Conservation (phyloP, 2,329 filamentous ascomycete species). For the Phyllosticta citrichinensis region DNA sequence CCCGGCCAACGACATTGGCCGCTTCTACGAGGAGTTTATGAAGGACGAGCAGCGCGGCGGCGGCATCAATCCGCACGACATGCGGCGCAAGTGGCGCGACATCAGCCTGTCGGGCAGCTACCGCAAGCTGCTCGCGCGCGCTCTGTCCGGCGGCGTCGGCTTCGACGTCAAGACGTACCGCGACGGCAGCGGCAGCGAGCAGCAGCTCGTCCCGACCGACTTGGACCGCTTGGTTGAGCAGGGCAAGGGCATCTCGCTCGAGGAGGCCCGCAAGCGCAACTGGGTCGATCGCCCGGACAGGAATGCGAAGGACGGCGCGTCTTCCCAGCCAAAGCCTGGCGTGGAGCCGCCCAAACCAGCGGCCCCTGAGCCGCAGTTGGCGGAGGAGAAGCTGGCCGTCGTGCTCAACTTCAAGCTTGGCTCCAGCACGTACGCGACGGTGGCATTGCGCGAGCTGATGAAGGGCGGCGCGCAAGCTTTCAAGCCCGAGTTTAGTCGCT, state of each 20-base stretch:
- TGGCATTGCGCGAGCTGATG: slow-evolving; percentile 71
- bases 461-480: slow-evolving; percentile 54
- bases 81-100: slow-evolving; percentile 79
- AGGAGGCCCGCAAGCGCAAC: neutral
- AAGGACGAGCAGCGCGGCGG: slow-evolving; percentile 60
- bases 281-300: neutral
- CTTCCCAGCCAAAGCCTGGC: neutral
- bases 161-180: slow-evolving; percentile 50
- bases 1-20: slow-evolving; percentile 71
- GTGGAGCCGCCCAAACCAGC: slow-evolving; percentile 4
- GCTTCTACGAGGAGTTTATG: slow-evolving; percentile 85
- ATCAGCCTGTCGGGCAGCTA: slow-evolving; percentile 84
- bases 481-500: slow-evolving; percentile 44
- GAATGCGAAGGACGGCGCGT: slow-evolving; percentile 13
- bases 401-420: slow-evolving; percentile 66
- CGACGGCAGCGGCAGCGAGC: slow-evolving; percentile 43
- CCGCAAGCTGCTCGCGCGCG: slow-evolving; percentile 68
- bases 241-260: slow-evolving; percentile 23
- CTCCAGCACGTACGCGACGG: slow-evolving; percentile 74
- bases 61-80: slow-evolving; percentile 67
- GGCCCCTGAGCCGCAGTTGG: slow-evolving; percentile 6
- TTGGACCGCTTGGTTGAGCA: slow-evolving; percentile 53
- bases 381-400: slow-evolving; percentile 50
- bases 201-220: slow-evolving; percentile 87
- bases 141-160: slow-evolving; percentile 47